Conservation (phyloP, 768 basidiomycete species). For the Rubroboletus satanas region DNA sequence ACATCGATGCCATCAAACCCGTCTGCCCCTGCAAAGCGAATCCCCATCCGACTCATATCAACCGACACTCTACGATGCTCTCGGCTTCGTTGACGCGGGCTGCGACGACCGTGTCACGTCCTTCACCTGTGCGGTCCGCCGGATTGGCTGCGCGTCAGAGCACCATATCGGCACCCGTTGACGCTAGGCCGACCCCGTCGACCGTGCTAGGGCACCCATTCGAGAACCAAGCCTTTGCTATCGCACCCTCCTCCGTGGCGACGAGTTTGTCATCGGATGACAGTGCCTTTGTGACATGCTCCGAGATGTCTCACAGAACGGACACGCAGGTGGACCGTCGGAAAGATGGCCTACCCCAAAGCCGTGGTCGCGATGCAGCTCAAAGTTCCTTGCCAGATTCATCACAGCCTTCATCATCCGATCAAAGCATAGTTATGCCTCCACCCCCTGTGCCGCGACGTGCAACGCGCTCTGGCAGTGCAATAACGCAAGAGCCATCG, state of each 20-base stretch:
- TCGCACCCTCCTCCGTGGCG: constrained; percentile 5
- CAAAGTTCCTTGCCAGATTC: constrained; percentile 30
- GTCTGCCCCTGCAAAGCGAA: constrained; percentile 76
- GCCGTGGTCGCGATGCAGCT: constrained; percentile 3
- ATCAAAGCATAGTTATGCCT: constrained; percentile 24
- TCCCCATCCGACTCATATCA: constrained; percentile 27
- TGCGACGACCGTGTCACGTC: constrained; percentile 7
- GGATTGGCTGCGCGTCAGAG: constrained; percentile 4
- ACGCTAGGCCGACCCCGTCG: constrained; percentile 2
- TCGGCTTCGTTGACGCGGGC: constrained; percentile 14
- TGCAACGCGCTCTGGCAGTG: constrained; percentile 4
- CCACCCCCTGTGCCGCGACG: constrained; percentile 30
- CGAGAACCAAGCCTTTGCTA: background rate
- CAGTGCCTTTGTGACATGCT: constrained; percentile 23
- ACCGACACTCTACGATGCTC: constrained; percentile 16
- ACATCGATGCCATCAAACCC: constrained; percentile 57
- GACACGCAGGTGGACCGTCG: constrained; percentile 1
- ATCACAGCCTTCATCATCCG: constrained; percentile 31
- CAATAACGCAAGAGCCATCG: constrained; percentile 5
- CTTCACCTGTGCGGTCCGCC: background rate
- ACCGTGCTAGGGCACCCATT: background rate
- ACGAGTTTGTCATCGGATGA: constrained; percentile 27
- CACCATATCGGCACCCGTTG: background rate
- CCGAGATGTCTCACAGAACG: constrained; percentile 19
- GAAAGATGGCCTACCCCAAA: background rate